These are phyloP conservation scores for Fusarium nisikadoi DNA, from an alignment of 2,329 filamentous ascomycete genomes.

Conservation along the genomic window DNA sequence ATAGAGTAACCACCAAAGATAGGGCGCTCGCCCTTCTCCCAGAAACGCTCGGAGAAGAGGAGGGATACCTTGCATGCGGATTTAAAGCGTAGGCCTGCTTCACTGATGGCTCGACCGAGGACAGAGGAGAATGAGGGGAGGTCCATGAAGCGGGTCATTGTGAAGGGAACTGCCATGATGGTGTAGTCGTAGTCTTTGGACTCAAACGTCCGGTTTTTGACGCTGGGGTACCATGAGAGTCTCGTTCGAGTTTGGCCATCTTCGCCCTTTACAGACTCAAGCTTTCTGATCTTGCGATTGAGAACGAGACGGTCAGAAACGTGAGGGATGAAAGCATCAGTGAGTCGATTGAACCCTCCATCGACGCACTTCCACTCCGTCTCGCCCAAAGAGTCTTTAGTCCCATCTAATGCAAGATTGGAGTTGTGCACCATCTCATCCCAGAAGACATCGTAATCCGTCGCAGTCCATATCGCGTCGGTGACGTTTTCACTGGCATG, in stretches of 20 bases:
- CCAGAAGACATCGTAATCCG: constrained; percentile 27
- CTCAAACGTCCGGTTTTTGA: constrained; percentile 52
- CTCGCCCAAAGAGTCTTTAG: constrained; percentile 4
- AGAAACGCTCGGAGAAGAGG: constrained; percentile 70
- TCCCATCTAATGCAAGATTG: constrained; percentile 12
- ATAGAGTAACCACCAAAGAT: constrained; percentile 73
- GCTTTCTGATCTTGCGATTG: not conserved
- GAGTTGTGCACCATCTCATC: constrained; percentile 29
- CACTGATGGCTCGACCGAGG: constrained; percentile 9
- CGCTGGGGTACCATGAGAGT: constrained; percentile 56
- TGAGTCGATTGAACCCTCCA: constrained; percentile 9
- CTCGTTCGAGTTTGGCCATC: not conserved
- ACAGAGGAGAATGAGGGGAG: constrained; percentile 53
- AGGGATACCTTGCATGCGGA: constrained; percentile 55
- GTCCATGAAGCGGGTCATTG: constrained; percentile 70
- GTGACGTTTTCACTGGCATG: constrained; percentile 16
- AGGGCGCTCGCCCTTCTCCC: constrained; percentile 61
- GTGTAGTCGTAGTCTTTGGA: constrained; percentile 70
- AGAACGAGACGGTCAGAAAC: not conserved
- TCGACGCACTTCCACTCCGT: constrained; percentile 27
- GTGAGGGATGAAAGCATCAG: not conserved
- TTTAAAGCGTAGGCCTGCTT: constrained; percentile 21
- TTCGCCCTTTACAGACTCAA: not conserved
- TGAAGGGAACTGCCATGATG: constrained; percentile 73
- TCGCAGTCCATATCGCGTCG: constrained; percentile 9